A percentile compares a stretch with the other conserved stretches of the same genome.
These are phyloP conservation scores for Mallotus repandus DNA, from an alignment of 441 rosid species.

Conservation along the genomic window DNA sequence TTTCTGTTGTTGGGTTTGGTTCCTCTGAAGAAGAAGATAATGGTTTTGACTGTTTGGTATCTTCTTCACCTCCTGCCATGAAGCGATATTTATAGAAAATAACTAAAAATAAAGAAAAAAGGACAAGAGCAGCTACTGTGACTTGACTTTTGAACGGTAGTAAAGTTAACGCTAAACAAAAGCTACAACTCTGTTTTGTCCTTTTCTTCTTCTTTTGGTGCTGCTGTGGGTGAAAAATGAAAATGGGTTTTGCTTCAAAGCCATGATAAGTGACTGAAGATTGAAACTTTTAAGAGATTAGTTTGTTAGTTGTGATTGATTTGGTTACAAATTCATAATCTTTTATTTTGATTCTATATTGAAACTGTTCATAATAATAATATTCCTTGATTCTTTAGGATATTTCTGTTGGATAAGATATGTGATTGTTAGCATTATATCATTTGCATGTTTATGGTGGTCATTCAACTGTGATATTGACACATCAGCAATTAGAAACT, in stretches of 20 bases:
- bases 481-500: too few relatives aligned
- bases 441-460: too few relatives aligned
- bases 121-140: not conserved
- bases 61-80: conserved; percentile 25
- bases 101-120: not conserved
- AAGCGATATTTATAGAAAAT: conserved; percentile 1
- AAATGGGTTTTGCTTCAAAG: not conserved
- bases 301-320: too few relatives aligned
- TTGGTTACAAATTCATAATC: too few relatives aligned
- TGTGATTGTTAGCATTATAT: too few relatives aligned
- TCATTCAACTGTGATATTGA: too few relatives aligned
- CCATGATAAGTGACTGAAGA: too few relatives aligned
- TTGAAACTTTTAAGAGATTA: too few relatives aligned
- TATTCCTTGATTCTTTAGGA: too few relatives aligned
- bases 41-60: conserved; percentile 19
- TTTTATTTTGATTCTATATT: too few relatives aligned
- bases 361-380: too few relatives aligned
- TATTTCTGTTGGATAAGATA: too few relatives aligned
- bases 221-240: not conserved
- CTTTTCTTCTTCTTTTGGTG: not conserved
- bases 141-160: conserved; percentile 24
- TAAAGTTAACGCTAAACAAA: not conserved
- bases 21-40: conserved; percentile 17
- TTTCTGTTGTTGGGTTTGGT: conserved; percentile 22
- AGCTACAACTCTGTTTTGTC: not conserved